Base-by-base conservation (phyloP, 768 basidiomycete species). In the Paxillus involutus region DNA sequence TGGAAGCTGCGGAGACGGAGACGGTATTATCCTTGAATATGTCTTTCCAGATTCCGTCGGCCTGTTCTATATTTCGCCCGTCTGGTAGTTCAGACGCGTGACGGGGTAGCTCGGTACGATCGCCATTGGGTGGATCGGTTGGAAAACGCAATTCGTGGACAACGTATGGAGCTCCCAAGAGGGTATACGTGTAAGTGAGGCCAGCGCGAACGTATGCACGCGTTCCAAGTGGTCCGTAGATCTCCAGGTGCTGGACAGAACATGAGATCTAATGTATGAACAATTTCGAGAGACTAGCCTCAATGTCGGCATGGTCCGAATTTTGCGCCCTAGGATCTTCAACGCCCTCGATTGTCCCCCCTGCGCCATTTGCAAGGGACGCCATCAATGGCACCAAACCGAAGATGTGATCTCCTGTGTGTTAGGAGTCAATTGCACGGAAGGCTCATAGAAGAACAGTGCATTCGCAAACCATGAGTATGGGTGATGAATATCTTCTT, bases 401-500 rank as follows among this genome's bases (percentile, higher is more conserved):
- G 65, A 89, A 88, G 24, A 91, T 88, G 66, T 93, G 89, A 69
- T 91, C 88, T 3, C 90, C 90, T 91, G 63, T 32, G 7, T n/a
- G 56, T 35, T 45, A 32, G 24, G 33, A 24, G 26, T 52, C 41
- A 57, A 29, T 43, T 9, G n/a, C 16, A 13, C 16, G 30, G 36
- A 11, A 24, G 47, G 17, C 26, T 26, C 26, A 26, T 26, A 17
- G 21, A n/a, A 3, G 39, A 16, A 46, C 11, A 44, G 47, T 11
- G 11, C 3, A 32, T 43, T 26, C 12, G 44, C 59, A 35, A 52
- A 90, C 92, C 91, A 72, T 94, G 93, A 0, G 88, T 88, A 71
- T 95, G 93, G 1, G 93, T 94, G 55, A 94, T 84, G 67, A 94
- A 93, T 26, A 95, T 82, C 68, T 91, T 92, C 55, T 81, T 78